Conservation (phyloP, 345 rosid species). For the Eucalyptus rudis region DNA sequence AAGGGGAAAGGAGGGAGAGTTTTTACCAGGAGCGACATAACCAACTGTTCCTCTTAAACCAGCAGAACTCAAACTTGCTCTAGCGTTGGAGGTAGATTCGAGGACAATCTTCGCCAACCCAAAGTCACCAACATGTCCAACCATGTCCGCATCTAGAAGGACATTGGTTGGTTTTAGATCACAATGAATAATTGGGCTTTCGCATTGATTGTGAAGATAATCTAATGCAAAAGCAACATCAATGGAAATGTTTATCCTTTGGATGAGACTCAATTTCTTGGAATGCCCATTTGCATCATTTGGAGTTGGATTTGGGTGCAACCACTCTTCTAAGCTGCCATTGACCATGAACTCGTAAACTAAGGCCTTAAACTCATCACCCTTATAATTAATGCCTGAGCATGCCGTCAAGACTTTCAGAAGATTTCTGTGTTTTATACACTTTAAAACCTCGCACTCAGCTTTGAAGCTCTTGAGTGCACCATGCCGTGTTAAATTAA, state of each 20-base stretch:
- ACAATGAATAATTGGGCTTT: neutral
- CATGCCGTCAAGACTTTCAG: neutral
- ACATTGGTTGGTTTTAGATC: neutral
- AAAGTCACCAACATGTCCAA: neutral
- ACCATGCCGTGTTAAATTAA: neutral
- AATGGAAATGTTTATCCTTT: neutral
- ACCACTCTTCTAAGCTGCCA: neutral
- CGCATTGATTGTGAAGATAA: neutral
- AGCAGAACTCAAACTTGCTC: neutral
- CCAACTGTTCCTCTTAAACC: neutral
- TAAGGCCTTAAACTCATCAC: neutral
- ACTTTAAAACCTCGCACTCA: neutral
- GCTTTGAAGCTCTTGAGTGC: neutral
- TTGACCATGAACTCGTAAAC: neutral
- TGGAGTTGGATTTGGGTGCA: neutral
- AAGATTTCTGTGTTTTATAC: neutral
- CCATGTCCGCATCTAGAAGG: neutral
- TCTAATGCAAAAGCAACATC: neutral
- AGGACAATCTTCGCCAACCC: neutral
- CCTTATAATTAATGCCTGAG: neutral
- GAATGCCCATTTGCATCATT: neutral
- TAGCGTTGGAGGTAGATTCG: fast-evolving
- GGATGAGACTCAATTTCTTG: neutral
- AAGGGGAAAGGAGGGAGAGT: fast-evolving
- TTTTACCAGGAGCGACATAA: fast-evolving